These are phyloP conservation scores for Thermothielavioides terrestris DNA, from an alignment of 495 filamentous ascomycete genomes.

Conservation along the genomic window DNA sequence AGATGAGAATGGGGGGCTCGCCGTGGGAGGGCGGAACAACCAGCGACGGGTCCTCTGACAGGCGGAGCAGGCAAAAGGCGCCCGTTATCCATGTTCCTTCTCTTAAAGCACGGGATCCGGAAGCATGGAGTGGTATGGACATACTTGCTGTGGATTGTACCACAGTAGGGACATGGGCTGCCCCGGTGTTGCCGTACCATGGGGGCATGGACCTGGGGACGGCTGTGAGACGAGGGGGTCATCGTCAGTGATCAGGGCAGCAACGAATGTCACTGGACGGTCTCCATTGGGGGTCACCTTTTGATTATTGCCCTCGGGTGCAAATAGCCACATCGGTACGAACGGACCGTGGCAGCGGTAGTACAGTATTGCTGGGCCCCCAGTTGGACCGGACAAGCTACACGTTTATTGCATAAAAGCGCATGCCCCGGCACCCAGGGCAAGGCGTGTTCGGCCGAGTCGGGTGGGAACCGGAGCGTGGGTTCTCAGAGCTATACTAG, in stretches of 20 bases:
- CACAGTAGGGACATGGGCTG: conserved; percentile 17
- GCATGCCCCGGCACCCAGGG: conserved; percentile 8
- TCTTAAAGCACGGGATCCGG: conserved; percentile 5
- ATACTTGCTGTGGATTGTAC: too few relatives aligned
- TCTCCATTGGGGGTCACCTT: conserved; percentile 8
- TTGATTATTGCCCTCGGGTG: conserved; percentile 20
- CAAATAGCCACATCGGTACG: conserved; percentile 37
- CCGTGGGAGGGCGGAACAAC: background rate
- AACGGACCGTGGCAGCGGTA: conserved; percentile 38
- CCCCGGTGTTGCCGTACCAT: conserved; percentile 24
- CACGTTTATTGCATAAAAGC: conserved; percentile 17
- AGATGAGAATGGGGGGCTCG: conserved; percentile 1
- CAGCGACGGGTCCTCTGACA: background rate
- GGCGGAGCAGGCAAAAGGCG: conserved; percentile 8
- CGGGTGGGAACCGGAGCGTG: conserved; percentile 12
- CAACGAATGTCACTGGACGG: conserved; percentile 30
- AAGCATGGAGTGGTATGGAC: conserved; percentile 4
- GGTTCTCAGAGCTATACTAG: conserved; percentile 10
- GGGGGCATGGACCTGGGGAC: conserved; percentile 16
- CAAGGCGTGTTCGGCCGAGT: conserved; percentile 8
- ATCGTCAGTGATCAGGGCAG: conserved; percentile 1
- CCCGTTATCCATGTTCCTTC: conserved; percentile 8
- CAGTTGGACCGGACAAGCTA: conserved; percentile 6
- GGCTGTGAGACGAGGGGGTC: conserved; percentile 1
- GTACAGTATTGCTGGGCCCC: conserved; percentile 18